Base-by-base conservation (phyloP, 176 grass and related monocot genomes). In the Oryza rufipogon region DNA sequence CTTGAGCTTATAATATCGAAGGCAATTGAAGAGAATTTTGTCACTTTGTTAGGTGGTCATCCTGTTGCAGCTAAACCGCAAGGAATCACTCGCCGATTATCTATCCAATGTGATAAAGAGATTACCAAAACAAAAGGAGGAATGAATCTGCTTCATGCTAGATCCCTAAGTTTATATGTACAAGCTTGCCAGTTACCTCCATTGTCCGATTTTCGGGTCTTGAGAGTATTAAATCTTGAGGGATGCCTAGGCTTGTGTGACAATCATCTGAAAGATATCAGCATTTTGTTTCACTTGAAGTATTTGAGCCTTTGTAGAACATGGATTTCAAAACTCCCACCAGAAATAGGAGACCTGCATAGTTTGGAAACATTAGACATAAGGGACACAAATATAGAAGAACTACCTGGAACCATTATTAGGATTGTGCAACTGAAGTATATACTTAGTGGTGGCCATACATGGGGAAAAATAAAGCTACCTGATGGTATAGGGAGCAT, bases 381-480 rank as follows among this genome's bases (percentile, higher is more conserved):
- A 20, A 58, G 54, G 7, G 54, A 9, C 17, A 58, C 54, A n/a
- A 58, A 58, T 58, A 58, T 58, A 20, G 7, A 20, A 20, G 6
- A 58, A 58, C 19, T 58, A 58, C 19, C 17, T 58, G 54, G 0
- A 58, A 58, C 54, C 7, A n/a, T 58, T 58, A 58, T 58, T 58
- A 58, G 19, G 54, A 68, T 33, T 68, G 14, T 45, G 6, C 76
- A 70, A 38, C 1, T 58, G 54, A 58, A 58, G 54, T 26, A 85
- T 65, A 74, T 74, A 80, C 11, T 86, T 79, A n/a, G 69, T 42
- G 69, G 84, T 86, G 77, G 70, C 6, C 12, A 86, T 58, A 44
- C 44, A 80, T 86, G 84, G 70, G 58, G 77, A 11, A 86, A 78
- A 74, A 15, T 86, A 80, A 80, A 80, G 77, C 32, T 86, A 86